phyloP scores from a whole-genome alignment of 1,139 yeast species.

The Suhomyces atakaporum region DNA sequence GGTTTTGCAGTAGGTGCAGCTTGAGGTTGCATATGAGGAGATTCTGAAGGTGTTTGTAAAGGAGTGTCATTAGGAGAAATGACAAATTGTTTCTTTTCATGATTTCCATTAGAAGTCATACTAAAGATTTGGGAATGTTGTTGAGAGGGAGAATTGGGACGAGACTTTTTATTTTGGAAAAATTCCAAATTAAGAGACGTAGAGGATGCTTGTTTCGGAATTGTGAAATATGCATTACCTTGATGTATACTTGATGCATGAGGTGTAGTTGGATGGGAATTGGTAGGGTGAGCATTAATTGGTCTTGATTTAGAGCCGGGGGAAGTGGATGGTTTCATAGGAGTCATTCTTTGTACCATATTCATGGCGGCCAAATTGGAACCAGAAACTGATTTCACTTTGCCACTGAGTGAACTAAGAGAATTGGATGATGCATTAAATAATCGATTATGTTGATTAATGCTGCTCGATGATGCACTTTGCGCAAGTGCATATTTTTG shows the following conservation, averaged over 20 bases:
- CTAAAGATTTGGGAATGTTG: constrained; percentile 16
- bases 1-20: constrained; percentile 5
- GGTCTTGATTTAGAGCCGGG: constrained; percentile 9
- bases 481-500: constrained; percentile 15
- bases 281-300: neutral
- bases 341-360: constrained; percentile 41
- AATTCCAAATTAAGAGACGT: constrained; percentile 35
- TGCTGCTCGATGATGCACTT: constrained; percentile 8
- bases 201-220: constrained; percentile 27
- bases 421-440: constrained; percentile 30
- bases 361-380: constrained; percentile 23
- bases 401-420: constrained; percentile 29
- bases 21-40: constrained; percentile 41
- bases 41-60: constrained; percentile 46
- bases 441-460: constrained; percentile 18
- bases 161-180: constrained; percentile 35
- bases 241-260: constrained; percentile 18
- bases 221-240: constrained; percentile 16
- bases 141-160: constrained; percentile 44
- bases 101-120: constrained; percentile 4
- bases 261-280: neutral
- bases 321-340: constrained; percentile 29
- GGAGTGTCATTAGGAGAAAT: constrained; percentile 43
- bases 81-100: constrained; percentile 17
- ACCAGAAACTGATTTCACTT: constrained; percentile 22